Conservation (phyloP, 805 yeast species). For the Pichia cephalocereana region DNA sequence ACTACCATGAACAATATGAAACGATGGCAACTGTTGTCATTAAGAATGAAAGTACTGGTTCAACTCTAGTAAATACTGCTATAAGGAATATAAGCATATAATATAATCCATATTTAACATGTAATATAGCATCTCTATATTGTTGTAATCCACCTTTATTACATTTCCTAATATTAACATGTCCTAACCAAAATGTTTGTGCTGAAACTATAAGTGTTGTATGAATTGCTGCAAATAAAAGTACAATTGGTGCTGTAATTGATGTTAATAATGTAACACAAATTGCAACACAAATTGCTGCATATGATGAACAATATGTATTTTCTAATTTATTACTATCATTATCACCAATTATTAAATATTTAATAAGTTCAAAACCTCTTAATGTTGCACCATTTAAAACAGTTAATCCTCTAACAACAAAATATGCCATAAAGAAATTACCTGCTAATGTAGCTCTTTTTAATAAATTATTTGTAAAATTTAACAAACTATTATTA, state of each 20-base stretch:
- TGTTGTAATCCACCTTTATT: too few species aligned
- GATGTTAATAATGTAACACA: neutral
- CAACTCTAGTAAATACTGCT: too few species aligned
- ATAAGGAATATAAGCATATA: too few species aligned
- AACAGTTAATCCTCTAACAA: neutral
- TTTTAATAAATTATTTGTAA: neutral
- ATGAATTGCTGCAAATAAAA: neutral
- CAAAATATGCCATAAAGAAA: neutral
- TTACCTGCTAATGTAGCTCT: neutral
- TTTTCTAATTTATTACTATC: too few species aligned
- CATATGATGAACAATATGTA: neutral
- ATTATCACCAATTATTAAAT: too few species aligned
- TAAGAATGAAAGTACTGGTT: too few species aligned
- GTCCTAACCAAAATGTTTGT: neutral
- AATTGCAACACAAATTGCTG: neutral
- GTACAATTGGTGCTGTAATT: neutral
- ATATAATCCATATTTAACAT: too few species aligned
- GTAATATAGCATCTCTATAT: too few species aligned
- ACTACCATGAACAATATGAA: too few species aligned
- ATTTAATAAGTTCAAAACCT: neutral
- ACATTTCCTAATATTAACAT: too few species aligned
- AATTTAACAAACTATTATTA: too few species aligned
- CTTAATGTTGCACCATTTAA: neutral
- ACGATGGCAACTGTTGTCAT: too few species aligned
- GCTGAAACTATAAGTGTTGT: neutral